These are phyloP conservation scores for Calonectria crousiana DNA, from an alignment of 2,329 filamentous ascomycete genomes.

Conservation along the genomic window DNA sequence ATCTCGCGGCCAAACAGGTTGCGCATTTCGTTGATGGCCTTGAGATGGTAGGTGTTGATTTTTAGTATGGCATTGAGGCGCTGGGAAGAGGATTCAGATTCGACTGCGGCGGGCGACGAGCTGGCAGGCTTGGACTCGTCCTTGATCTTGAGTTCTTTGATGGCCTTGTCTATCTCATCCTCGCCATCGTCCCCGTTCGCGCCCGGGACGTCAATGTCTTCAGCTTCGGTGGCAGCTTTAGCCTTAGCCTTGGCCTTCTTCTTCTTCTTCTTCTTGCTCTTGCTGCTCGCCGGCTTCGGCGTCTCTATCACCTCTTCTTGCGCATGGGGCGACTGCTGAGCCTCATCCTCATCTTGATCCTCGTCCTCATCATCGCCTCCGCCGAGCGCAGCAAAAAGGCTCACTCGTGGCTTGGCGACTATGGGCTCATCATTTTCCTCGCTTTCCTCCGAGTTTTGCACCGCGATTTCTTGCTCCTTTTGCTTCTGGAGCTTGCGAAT, in stretches of 20 bases:
- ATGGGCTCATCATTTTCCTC: slow-evolving; percentile 48
- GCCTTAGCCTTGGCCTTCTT: slow-evolving; percentile 45
- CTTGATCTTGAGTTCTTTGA: slow-evolving; percentile 61
- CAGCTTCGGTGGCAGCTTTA: slow-evolving; percentile 34
- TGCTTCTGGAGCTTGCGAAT: slow-evolving; percentile 65
- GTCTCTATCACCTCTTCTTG: slow-evolving; percentile 35
- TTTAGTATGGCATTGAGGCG: slow-evolving; percentile 58
- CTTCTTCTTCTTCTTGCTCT: slow-evolving; percentile 53
- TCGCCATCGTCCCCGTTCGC: slow-evolving; percentile 46
- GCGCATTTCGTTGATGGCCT: slow-evolving; percentile 92
- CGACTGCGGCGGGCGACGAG: background rate
- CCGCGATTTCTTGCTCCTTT: slow-evolving; percentile 41
- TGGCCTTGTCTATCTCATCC: slow-evolving; percentile 69
- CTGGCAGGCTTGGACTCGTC: slow-evolving; percentile 20
- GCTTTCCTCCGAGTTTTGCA: slow-evolving; percentile 42
- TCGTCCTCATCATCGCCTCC: slow-evolving; percentile 56
- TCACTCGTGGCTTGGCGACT: slow-evolving; percentile 54
- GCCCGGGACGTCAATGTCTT: background rate
- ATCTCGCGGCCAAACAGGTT: slow-evolving; percentile 68
- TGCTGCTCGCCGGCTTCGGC: slow-evolving; percentile 31
- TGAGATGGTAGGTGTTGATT: slow-evolving; percentile 77
- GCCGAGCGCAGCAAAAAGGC: slow-evolving; percentile 66
- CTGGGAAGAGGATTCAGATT: slow-evolving; percentile 27
- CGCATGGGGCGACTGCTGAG: slow-evolving; percentile 20
- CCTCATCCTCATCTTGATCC: slow-evolving; percentile 44